A percentile compares a stretch with the other conserved stretches of the same genome.
phyloP scores from a whole-genome alignment of 371 early-diverging fungal genomes.

The Coemansia sp. region DNA sequence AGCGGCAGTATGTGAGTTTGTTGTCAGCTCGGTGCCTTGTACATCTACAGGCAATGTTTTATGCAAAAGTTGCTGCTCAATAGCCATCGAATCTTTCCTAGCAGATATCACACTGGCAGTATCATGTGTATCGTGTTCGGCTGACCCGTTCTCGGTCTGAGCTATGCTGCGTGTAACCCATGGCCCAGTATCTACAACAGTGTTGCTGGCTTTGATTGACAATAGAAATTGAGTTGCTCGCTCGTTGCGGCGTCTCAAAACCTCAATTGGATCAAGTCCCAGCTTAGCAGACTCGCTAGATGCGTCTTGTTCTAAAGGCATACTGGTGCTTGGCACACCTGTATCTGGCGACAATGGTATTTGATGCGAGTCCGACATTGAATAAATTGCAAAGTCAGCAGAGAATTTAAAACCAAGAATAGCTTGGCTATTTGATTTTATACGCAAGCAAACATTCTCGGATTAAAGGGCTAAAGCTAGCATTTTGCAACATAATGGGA shows the following conservation, averaged over 20 bases:
- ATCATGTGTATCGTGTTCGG: neutral
- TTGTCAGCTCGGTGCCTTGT: neutral
- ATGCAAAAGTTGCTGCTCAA: neutral
- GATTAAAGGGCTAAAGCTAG: neutral
- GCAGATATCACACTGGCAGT: neutral
- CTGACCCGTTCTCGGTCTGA: neutral
- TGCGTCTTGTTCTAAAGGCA: neutral
- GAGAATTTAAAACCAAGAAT: no score
- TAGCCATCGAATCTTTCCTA: neutral
- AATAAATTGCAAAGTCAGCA: neutral
- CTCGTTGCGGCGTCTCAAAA: constrained; percentile 20
- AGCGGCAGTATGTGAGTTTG: neutral
- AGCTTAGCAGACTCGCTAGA: no score
- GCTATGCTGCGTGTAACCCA: neutral
- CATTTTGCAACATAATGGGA: neutral
- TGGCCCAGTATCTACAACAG: constrained; percentile 4
- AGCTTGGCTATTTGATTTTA: neutral
- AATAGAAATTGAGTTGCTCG: constrained; percentile 28
- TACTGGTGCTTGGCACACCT: neutral
- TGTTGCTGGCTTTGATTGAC: constrained; percentile 38
- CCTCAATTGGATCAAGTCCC: neutral
- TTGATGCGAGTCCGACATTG: neutral
- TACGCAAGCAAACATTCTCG: neutral
- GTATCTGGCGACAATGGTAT: neutral
- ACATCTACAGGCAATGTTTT: neutral